Base-by-base conservation (phyloP, 305 asterid genomes). In the Withania somnifera region DNA sequence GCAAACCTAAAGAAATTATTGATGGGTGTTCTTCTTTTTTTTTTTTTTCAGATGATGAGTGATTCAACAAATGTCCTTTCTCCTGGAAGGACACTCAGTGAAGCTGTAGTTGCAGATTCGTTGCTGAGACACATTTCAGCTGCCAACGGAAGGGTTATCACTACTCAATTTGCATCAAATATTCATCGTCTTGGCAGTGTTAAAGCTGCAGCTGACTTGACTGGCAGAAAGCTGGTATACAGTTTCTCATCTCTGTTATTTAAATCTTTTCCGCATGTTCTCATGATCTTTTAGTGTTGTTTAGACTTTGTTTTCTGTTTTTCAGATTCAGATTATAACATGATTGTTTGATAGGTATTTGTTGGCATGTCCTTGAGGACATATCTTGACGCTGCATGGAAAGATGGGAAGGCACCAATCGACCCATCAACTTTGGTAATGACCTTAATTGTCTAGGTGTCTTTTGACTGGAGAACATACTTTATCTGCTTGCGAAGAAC, bases 351-450 rank as follows among this genome's bases (percentile, higher is more conserved):
- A 80, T 86, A 97, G 99, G 99, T 93, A 34, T 97, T 97, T 89
- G 99, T 97, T 86, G 99, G 99, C 77, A 94, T 97, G 99, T 88
- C 99, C 84, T 89, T 97, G 91, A 91, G 98, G 92, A 94, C 98
- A 58, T 97, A 97, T 88, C 98, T 97, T 30, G 99, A 97, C 14
- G 99, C 99, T 90, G 98, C 99, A 20, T 97, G 98, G 98, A 97
- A 86, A 90, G 99, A 93, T 87, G 99, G 99, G 84, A 94, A 92
- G 86, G 98, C 99, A 56, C 98, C 98, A 32, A 93, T 97, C 73
- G 99, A 97, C 90, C 99, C 99, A 84, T 97, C 98, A 80, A 92
- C 98, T 79, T 92, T 97, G 98, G 99, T 97, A 92, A 90, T 84
- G 50, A 38, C 75, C 60, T 80, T 64, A 28, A 52, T 75, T 75